These are phyloP conservation scores for Epichloe sylvatica DNA, from an alignment of 2,329 filamentous ascomycete genomes.

Conservation along the genomic window DNA sequence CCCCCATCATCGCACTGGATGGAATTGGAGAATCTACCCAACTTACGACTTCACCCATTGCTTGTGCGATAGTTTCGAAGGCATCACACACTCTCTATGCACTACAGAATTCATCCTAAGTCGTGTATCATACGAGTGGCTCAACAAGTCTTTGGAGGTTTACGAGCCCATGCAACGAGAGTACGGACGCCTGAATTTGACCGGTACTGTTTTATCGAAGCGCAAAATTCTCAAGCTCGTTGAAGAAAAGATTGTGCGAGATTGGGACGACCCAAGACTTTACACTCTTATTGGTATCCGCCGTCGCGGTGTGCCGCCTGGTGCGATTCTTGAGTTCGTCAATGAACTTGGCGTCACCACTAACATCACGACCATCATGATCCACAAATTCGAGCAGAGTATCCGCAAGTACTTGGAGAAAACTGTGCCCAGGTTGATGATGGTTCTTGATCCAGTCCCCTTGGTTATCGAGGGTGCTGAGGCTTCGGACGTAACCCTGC, in stretches of 20 bases:
- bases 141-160: conserved; percentile 67
- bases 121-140: conserved; percentile 77
- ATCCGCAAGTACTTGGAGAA: conserved; percentile 77
- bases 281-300: conserved; percentile 78
- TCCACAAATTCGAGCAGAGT: conserved; percentile 69
- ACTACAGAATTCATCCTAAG: conserved; percentile 85
- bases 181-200: conserved; percentile 52
- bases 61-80: conserved; percentile 82
- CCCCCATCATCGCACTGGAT: conserved; percentile 65
- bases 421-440: conserved; percentile 77
- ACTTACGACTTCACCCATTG: conserved; percentile 91
- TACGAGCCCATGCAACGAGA: conserved; percentile 93
- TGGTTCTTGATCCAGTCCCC: conserved; percentile 73
- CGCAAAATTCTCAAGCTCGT: conserved; percentile 71
- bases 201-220: conserved; percentile 78
- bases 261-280: conserved; percentile 82
- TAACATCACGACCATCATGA: conserved; percentile 63
- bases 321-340: conserved; percentile 78
- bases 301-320: conserved; percentile 73
- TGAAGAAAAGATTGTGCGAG: conserved; percentile 60
- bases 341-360: conserved; percentile 87
- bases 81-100: conserved; percentile 82
- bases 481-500: conserved; percentile 47
- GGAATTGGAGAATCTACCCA: conserved; percentile 84
- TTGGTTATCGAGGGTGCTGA: conserved; percentile 71